Percentiles rank a stretch among this genome's conserved stretches.
Evolutionary conservation across 371 early-diverging fungal species (phyloP).

Genomic region (Conidiobolus incongruus): DNA sequence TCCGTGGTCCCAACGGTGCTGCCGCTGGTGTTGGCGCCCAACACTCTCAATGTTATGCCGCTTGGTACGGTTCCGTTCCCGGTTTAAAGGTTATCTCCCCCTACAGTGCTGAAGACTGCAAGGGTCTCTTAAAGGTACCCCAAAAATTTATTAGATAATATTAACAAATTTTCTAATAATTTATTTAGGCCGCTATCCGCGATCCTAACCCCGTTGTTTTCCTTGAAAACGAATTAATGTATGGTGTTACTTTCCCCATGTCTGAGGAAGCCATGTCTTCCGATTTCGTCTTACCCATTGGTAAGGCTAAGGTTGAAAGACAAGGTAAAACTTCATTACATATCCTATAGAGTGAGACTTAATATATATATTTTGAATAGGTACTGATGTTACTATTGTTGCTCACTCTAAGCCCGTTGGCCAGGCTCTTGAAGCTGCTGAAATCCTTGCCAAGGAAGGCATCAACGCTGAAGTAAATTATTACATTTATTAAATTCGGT

Average conservation of each 20-base stretch:
- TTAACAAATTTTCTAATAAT: too few relatives aligned
- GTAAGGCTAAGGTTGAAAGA: constrained; percentile 91
- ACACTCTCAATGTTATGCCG: constrained; percentile 98
- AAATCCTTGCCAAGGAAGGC: constrained; percentile 65
- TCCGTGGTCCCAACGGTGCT: constrained; percentile 99
- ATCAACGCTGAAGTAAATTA: constrained; percentile 37
- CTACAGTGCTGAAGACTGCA: constrained; percentile 94
- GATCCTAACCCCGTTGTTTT: constrained; percentile 97
- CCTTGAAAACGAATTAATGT: constrained; percentile 98
- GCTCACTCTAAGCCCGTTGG: constrained; percentile 87
- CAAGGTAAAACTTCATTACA: constrained; percentile 27
- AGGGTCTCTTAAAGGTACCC: constrained; percentile 77
- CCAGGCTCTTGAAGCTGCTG: constrained; percentile 79
- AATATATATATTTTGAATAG: constrained; percentile 10
- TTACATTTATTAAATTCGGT: not conserved
- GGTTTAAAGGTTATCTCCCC: constrained; percentile 98
- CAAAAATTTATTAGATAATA: too few relatives aligned
- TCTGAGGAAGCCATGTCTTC: constrained; percentile 53
- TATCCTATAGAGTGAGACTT: constrained; percentile 9
- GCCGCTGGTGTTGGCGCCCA: constrained; percentile 98
- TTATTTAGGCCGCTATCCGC: constrained; percentile 79
- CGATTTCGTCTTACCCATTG: constrained; percentile 85
- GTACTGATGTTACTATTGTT: constrained; percentile 83
- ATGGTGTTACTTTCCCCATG: constrained; percentile 74
- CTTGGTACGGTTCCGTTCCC: constrained; percentile 96